These are phyloP conservation scores for Gyromitra esculenta DNA, from an alignment of 2,329 filamentous ascomycete species.

Conservation along the genomic window DNA sequence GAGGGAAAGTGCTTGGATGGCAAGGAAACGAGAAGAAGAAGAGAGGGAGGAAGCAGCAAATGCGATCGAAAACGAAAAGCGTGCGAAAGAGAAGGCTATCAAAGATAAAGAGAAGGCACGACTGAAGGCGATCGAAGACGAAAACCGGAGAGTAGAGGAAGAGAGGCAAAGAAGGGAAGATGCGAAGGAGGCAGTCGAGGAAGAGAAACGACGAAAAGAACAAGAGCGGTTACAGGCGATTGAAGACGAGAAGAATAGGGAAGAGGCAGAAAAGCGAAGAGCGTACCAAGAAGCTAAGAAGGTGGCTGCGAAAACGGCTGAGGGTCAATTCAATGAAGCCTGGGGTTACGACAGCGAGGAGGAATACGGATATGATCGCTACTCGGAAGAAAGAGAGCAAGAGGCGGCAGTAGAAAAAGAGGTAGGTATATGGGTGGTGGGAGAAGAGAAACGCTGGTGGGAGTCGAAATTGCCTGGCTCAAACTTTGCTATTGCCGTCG, in stretches of 20 bases:
- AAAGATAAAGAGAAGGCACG: conserved; percentile 23
- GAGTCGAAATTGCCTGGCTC: conserved; percentile 27
- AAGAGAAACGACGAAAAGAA: conserved; percentile 22
- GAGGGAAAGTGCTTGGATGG: conserved; percentile 42
- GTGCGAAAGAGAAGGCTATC: conserved; percentile 36
- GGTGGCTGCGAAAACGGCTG: conserved; percentile 43
- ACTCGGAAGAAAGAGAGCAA: conserved; percentile 9
- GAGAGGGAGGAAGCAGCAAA: conserved; percentile 29
- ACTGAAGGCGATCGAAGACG: conserved; percentile 32
- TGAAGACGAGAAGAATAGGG: conserved; percentile 29
- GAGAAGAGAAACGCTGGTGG: conserved; percentile 15
- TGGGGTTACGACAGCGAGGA: conserved; percentile 36
- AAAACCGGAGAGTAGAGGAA: conserved; percentile 19
- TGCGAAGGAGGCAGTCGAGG: conserved; percentile 18
- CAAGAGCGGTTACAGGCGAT: conserved; percentile 23
- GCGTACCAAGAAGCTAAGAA: conserved; percentile 49
- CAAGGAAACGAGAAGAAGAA: conserved; percentile 37
- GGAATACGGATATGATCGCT: conserved; percentile 25
- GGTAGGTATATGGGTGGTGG: not conserved
- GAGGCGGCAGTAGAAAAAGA: not conserved
- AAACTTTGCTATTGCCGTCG: conserved; percentile 33
- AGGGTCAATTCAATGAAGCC: conserved; percentile 22
- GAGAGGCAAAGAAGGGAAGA: conserved; percentile 33
- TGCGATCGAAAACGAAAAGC: conserved; percentile 40
- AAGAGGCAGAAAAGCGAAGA: conserved; percentile 35